These are phyloP conservation scores for Exophiala dermatitidis DNA, from an alignment of 2,329 filamentous ascomycete genomes.

Conservation along the genomic window DNA sequence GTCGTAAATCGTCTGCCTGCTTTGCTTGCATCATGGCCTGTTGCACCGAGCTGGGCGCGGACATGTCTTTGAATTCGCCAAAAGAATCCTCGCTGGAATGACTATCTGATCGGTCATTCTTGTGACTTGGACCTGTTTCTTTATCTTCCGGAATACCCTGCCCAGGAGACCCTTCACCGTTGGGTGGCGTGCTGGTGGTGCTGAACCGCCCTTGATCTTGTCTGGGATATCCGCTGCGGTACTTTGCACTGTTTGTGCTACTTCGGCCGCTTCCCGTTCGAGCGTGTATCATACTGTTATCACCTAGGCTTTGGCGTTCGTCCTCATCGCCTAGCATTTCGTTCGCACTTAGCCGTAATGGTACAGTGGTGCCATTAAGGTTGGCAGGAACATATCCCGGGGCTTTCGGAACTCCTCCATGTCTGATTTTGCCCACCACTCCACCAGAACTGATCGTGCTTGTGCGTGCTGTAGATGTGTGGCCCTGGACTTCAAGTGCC, in stretches of 20 bases:
- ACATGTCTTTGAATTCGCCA: conserved; percentile 48
- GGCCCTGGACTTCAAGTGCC: conserved; percentile 70
- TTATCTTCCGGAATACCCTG: conserved; percentile 38
- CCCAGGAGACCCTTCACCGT: conserved; percentile 24
- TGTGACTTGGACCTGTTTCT: conserved; percentile 31
- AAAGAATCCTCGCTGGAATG: conserved; percentile 46
- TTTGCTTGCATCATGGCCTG: conserved; percentile 36
- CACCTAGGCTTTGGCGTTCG: conserved; percentile 29
- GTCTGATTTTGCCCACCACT: conserved; percentile 69
- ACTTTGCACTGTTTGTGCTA: conserved; percentile 46
- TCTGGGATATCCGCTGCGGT: conserved; percentile 41
- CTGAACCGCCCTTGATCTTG: conserved; percentile 32
- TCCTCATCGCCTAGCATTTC: conserved; percentile 87
- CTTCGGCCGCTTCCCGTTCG: conserved; percentile 54
- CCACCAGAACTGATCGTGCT: conserved; percentile 54
- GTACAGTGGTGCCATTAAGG: conserved; percentile 69
- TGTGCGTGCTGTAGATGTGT: conserved; percentile 47
- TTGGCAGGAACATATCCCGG: conserved; percentile 75
- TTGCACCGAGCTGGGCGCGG: conserved; percentile 37
- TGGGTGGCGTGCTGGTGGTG: conserved; percentile 49
- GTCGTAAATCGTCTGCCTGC: conserved; percentile 39
- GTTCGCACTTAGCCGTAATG: conserved; percentile 85
- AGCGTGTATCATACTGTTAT: conserved; percentile 40
- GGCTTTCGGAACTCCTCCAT: conserved; percentile 72
- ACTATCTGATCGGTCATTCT: conserved; percentile 29